Base-by-base conservation (phyloP, 1,284 basidiomycete genomes). In the Phellinidium pouzarii region DNA sequence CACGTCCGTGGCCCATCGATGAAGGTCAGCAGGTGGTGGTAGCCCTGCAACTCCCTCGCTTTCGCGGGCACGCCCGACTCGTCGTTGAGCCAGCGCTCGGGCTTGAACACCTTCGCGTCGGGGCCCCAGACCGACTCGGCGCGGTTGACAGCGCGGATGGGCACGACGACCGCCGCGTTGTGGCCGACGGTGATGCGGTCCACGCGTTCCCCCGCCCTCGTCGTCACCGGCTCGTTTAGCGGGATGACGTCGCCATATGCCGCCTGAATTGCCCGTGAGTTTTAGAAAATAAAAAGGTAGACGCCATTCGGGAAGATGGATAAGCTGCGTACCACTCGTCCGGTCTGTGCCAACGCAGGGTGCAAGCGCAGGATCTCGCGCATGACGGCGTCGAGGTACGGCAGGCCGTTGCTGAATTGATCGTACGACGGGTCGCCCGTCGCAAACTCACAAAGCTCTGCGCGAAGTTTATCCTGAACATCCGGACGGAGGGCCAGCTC, bases 291-390 rank as follows among this genome's bases (percentile, higher is more conserved):
- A 22, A 20, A 14, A 2, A 14, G 4, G 17, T n/a, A 50, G 17
- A 17, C 36, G n/a, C 22, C 14, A n/a, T 17, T 7, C 37, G n/a
- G 2, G 14, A 11, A 8, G 19, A 43, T 7, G 17, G 25, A 14
- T 22, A 20, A 22, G 19, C 65, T 9, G 67, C 66, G 60, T 14
- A 73, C 72, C 0, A 72, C 71, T 1, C 74, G 70, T 0, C 66
- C 69, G 1, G 73, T 70, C 41, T 74, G 73, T 4, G 6, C 2
- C 14, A 64, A 3, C 1, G 62, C 53, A 31, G 59, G 25, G 47
- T 64, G 58, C 7, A 62, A 14, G 17, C 62, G 58, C 11, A 64
- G 48, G 1, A 44, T 36, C 34, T 69, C 73, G n/a, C 54, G 54
- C 11, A 45, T 26, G 8, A 56, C 54, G 2, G 45, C 36, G 14